Evolutionary conservation across 2,329 filamentous ascomycete species (phyloP), one percentile per base, ranked within the genome.

Genomic region (Ceratocystis albifundus): DNA sequence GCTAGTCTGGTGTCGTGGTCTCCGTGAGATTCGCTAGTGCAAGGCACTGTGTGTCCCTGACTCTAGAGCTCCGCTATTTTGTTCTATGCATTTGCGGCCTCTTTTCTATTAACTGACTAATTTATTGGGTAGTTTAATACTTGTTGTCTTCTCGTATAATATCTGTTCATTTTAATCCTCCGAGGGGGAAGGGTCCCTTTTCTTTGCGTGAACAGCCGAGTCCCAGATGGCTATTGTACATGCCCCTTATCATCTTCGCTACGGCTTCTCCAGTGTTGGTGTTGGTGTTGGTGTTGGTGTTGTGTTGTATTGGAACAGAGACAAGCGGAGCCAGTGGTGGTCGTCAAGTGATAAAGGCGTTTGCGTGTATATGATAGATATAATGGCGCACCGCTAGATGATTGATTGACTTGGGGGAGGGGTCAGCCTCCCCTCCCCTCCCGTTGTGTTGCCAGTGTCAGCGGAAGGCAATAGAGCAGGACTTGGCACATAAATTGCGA

Each of bases 41-140:
- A 53, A 12, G 25, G 53, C 53, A 57, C 53, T 57, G 53, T 57
- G 53, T 57, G 53, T 57, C n/a, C 53, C 53, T 57, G 53, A 32
- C 22, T 32, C 53, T 28, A 32, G 25, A n/a, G 12, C 15, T 57
- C 30, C 30, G 25, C 25, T 10, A n/a, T 15, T n/a, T 50, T 7
- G 48, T 15, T 50, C 8, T 20, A 4, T 22, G n/a, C n/a, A n/a
- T 22, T 48, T n/a, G 20, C 1, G 12, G 48, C 20, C n/a, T 12
- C n/a, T 50, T 50, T 20, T 50, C n/a, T 25, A 50, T 20, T 50
- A 50, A 22, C 8, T 8, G 5, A 7, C 17, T 48, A n/a, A 48
- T 48, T 48, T 48, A 48, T 48, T 48, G n/a, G 7, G 17, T 25
- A 10, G 48, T 8, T 50, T 50, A 50, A 50, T 50, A 50, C 25